Conservation (phyloP, 768 basidiomycete species). For the Phanerodontia chrysosporium region DNA sequence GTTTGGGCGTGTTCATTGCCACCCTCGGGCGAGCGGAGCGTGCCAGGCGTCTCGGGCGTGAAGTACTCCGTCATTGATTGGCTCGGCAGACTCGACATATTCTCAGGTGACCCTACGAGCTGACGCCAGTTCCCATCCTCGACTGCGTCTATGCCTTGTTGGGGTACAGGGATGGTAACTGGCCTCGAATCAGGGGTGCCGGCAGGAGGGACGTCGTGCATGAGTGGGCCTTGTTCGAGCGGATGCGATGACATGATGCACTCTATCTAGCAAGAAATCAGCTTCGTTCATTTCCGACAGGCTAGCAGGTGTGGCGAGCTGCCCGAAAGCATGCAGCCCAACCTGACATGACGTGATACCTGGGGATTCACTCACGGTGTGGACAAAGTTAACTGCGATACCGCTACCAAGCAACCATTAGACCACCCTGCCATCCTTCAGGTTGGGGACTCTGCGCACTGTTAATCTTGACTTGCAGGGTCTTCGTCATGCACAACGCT, state of each 20-base stretch:
- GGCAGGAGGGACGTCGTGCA: neutral
- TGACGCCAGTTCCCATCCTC: neutral
- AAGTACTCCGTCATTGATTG: constrained; percentile 3
- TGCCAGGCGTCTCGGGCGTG: neutral
- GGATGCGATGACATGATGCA: neutral
- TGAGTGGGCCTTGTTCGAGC: neutral
- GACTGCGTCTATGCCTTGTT: neutral
- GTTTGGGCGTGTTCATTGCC: neutral
- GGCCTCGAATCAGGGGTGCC: neutral
- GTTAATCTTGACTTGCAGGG: too few species aligned
- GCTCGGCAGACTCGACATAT: neutral
- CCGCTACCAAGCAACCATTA: neutral
- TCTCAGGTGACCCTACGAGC: constrained; percentile 11
- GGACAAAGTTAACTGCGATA: neutral
- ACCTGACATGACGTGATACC: neutral
- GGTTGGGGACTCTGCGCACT: neutral
- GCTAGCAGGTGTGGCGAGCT: too few species aligned
- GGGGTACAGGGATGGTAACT: neutral
- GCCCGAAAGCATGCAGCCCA: too few species aligned
- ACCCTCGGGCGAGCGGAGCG: neutral
- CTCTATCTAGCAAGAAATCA: neutral
- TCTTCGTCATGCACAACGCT: too few species aligned
- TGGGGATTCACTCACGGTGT: neutral
- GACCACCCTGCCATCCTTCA: neutral
- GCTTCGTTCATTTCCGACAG: neutral